These are phyloP conservation scores for Cucurbita maxima DNA, from an alignment of 306 rosid species.

Conservation along the genomic window DNA sequence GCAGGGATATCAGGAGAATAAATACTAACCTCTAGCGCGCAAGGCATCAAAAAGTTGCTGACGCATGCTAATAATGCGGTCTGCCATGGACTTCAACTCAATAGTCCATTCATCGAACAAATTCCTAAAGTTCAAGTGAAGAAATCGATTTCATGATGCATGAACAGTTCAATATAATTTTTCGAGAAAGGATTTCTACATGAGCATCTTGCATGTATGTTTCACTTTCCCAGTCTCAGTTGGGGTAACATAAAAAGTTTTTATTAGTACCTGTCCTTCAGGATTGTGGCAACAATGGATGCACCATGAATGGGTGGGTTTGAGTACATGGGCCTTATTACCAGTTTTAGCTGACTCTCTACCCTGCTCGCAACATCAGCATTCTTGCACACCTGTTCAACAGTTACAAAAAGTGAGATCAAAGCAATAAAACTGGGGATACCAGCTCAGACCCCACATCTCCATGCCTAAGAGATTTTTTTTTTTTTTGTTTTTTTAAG, in stretches of 20 bases:
- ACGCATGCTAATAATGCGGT: constrained; percentile 90
- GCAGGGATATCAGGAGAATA: not conserved
- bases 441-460: not conserved
- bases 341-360: constrained; percentile 96
- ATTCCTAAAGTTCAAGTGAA: constrained; percentile 24
- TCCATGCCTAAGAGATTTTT: not conserved
- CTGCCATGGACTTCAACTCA: constrained; percentile 98
- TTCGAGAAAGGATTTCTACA: not conserved
- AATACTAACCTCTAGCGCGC: constrained; percentile 49
- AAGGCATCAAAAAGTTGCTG: constrained; percentile 82
- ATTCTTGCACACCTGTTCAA: constrained; percentile 57
- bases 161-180: not conserved
- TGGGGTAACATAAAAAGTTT: not conserved
- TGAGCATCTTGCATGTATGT: not conserved
- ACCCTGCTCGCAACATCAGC: constrained; percentile 73
- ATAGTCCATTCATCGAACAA: constrained; percentile 81
- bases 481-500: too few relatives aligned
- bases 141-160: not conserved
- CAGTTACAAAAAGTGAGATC: not conserved
- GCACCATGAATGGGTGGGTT: constrained; percentile 98
- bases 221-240: not conserved
- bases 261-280: constrained; percentile 62
- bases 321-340: constrained; percentile 96
- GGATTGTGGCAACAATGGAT: constrained; percentile 83
- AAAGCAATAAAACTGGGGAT: not conserved